These are phyloP conservation scores for Trichophaea hybrida DNA, from an alignment of 2,329 filamentous ascomycete species.

Conservation along the genomic window DNA sequence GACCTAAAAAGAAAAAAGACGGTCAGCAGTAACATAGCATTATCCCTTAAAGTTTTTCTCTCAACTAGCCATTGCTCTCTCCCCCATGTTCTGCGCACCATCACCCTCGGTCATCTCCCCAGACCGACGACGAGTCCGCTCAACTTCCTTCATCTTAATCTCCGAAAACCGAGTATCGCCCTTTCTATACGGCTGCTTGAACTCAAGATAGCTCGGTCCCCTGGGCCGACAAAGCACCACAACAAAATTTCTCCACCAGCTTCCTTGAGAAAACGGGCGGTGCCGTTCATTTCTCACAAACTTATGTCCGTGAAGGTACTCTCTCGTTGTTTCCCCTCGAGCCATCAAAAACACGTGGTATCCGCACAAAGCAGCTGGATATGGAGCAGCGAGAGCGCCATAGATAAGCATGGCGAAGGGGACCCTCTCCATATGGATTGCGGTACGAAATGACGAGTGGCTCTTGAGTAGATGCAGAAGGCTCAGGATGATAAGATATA, in stretches of 20 bases:
- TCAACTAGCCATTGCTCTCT: background rate
- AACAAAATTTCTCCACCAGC: slow-evolving; percentile 60
- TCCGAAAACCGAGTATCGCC: slow-evolving; percentile 64
- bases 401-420: slow-evolving; percentile 85
- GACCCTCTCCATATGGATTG: slow-evolving; percentile 58
- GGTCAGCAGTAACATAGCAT: background rate
- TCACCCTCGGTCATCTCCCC: background rate
- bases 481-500: slow-evolving; percentile 62
- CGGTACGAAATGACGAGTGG: slow-evolving; percentile 49
- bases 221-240: slow-evolving; percentile 70
- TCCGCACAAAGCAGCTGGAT: slow-evolving; percentile 66
- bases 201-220: slow-evolving; percentile 40
- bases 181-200: slow-evolving; percentile 60
- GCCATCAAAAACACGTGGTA: slow-evolving; percentile 89
- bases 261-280: slow-evolving; percentile 72
- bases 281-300: slow-evolving; percentile 86
- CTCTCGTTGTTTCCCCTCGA: slow-evolving; percentile 83
- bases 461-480: slow-evolving; percentile 68
- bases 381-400: slow-evolving; percentile 56
- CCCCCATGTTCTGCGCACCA: background rate
- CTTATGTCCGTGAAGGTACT: slow-evolving; percentile 65
- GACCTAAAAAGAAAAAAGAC: slow-evolving; percentile 1
- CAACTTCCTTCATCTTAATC: background rate
- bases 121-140: background rate
- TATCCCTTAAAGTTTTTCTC: slow-evolving; percentile 16